Percentiles rank a stretch among this genome's conserved stretches.
Evolutionary conservation across 352 stramenopile species (phyloP).

Genomic region (Globisporangium orthogonon): DNA sequence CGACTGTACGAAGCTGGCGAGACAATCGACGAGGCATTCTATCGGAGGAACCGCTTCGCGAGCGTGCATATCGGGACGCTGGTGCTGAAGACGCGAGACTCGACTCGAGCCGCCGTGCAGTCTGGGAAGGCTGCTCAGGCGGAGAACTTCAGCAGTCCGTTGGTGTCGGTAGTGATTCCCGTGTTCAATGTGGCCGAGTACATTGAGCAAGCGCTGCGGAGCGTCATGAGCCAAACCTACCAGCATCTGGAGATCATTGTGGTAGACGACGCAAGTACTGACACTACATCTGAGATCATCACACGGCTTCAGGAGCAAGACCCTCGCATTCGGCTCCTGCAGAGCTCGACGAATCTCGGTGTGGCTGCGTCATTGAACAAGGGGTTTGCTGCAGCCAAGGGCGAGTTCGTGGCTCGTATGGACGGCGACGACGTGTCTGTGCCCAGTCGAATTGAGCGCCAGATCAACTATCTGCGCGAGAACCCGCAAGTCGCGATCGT

Average conservation of each 20-base stretch:
- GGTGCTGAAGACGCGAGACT: conserved; percentile 17
- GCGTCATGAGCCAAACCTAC: conserved; percentile 29
- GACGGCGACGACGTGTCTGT: conserved; percentile 79
- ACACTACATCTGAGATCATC: conserved; percentile 32
- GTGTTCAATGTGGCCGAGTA: conserved; percentile 50
- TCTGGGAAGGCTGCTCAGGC: too few relatives aligned
- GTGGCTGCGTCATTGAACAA: conserved; percentile 69
- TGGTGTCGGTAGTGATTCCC: conserved; percentile 69
- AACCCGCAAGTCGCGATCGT: conserved; percentile 34
- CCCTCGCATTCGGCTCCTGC: conserved; percentile 31
- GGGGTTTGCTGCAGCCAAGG: conserved; percentile 39
- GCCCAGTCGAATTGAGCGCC: conserved; percentile 41
- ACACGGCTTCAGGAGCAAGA: conserved; percentile 32
- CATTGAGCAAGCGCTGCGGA: conserved; percentile 41
- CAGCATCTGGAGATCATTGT: conserved; percentile 58
- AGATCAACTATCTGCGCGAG: conserved; percentile 36
- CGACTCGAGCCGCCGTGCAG: background rate
- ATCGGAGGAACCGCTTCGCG: conserved; percentile 45
- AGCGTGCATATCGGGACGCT: conserved; percentile 81
- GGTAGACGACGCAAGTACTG: conserved; percentile 62
- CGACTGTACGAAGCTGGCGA: conserved; percentile 24
- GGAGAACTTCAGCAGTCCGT: background rate
- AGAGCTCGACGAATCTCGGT: conserved; percentile 38
- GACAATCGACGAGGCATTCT: conserved; percentile 48
- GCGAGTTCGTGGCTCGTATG: conserved; percentile 72